These are phyloP conservation scores for Wickerhamiella spandovensis DNA, from an alignment of 805 yeast genomes.

Conservation along the genomic window DNA sequence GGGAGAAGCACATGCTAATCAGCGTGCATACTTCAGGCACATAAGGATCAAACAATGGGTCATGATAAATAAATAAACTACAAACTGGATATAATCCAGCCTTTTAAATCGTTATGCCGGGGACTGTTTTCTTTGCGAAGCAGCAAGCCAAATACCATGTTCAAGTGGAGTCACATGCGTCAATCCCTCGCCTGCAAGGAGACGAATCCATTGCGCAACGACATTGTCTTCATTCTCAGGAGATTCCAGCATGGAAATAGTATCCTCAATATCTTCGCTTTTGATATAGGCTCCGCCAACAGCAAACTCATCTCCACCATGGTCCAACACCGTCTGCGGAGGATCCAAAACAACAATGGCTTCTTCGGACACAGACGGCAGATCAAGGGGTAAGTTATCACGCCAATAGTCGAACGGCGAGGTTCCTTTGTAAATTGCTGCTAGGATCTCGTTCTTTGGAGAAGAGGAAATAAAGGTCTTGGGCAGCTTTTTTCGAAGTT, in stretches of 20 bases:
- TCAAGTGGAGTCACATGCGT: neutral
- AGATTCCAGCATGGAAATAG: neutral
- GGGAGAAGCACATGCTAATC: neutral
- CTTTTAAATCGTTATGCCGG: no score
- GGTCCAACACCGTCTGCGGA: neutral
- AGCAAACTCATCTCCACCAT: neutral
- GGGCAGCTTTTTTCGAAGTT: slow-evolving; percentile 6
- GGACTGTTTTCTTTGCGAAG: neutral
- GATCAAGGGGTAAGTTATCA: neutral
- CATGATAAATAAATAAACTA: neutral
- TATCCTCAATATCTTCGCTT: neutral
- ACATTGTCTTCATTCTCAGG: neutral
- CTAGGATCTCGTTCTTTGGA: slow-evolving; percentile 6
- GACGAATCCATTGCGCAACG: neutral
- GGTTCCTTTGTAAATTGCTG: slow-evolving; percentile 7
- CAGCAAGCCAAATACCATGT: neutral
- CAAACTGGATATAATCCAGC: neutral
- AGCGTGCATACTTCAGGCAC: neutral
- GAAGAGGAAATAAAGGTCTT: slow-evolving; percentile 5
- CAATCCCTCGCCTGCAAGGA: neutral
- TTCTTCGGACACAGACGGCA: neutral
- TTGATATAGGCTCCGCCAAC: neutral
- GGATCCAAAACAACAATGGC: neutral
- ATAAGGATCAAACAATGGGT: no score
- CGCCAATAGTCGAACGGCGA: slow-evolving; percentile 12